phyloP scores from a whole-genome alignment of 257 asterid species.

The Solanum okadae region DNA sequence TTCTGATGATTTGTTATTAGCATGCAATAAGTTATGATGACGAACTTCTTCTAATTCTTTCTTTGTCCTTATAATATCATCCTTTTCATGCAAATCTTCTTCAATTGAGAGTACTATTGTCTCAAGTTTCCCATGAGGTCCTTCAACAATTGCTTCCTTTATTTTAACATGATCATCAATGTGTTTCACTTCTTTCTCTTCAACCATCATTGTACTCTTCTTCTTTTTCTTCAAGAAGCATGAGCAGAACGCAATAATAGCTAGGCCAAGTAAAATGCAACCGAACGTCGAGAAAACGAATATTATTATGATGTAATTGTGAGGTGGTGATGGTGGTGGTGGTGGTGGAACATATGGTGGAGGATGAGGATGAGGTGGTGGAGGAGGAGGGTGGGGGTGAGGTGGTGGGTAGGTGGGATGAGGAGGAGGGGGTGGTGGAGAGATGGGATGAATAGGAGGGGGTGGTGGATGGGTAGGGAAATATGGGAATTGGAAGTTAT shows the following conservation, averaged over 20 bases:
- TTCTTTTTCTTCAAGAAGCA: conserved; percentile 22
- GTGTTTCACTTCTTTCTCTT: conserved; percentile 6
- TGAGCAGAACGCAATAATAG: conserved; percentile 9
- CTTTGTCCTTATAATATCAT: conserved; percentile 5
- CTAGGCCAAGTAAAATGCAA: conserved; percentile 13
- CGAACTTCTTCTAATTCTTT: conserved; percentile 8
- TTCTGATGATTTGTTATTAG: conserved; percentile 1
- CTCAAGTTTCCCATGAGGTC: conserved; percentile 21
- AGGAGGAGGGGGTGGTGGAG: background rate
- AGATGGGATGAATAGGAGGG: background rate
- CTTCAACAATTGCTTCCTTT: conserved; percentile 16
- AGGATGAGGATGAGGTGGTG: background rate
- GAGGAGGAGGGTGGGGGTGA: background rate
- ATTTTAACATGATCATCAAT: conserved; percentile 24
- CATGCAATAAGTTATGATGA: background rate
- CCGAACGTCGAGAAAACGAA: conserved; percentile 10
- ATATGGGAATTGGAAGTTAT: conserved; percentile 3
- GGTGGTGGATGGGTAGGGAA: conserved; percentile 6
- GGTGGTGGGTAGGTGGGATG: conserved; percentile 3
- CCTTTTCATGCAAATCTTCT: conserved; percentile 17
- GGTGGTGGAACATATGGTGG: conserved; percentile 1
- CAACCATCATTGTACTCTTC: conserved; percentile 1
- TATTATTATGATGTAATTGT: conserved; percentile 13
- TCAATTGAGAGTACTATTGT: conserved; percentile 13
- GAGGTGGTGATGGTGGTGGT: conserved; percentile 10